Conservation (phyloP, 2,329 filamentous ascomycete species). For the Rhynchosporium secalis region DNA sequence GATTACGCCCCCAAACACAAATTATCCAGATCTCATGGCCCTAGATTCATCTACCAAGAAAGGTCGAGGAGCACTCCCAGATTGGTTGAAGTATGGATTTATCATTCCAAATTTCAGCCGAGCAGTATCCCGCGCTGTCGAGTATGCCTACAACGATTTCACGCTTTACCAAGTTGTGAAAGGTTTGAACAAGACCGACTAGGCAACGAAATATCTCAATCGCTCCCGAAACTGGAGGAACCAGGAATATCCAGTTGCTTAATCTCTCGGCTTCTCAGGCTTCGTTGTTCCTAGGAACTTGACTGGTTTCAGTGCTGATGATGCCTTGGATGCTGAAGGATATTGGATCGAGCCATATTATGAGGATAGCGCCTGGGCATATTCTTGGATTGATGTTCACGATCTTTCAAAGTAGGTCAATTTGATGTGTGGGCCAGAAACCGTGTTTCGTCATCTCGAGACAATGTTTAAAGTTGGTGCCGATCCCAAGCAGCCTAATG, state of each 20-base stretch:
- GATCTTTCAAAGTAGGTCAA: constrained; percentile 52
- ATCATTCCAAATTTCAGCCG: constrained; percentile 63
- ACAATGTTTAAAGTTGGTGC: constrained; percentile 51
- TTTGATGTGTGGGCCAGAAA: constrained; percentile 48
- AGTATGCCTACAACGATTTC: constrained; percentile 71
- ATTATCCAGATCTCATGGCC: constrained; percentile 54
- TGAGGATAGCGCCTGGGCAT: constrained; percentile 52
- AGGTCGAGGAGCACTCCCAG: constrained; percentile 66
- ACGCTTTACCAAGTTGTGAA: constrained; percentile 57
- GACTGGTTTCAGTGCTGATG: constrained; percentile 47
- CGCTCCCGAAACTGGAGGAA: constrained; percentile 70
- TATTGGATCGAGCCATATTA: constrained; percentile 56
- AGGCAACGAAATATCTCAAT: constrained; percentile 59
- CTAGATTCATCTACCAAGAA: constrained; percentile 63
- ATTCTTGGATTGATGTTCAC: constrained; percentile 55
- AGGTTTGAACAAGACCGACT: constrained; percentile 52
- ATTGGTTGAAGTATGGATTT: constrained; percentile 65
- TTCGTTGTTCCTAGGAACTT: constrained; percentile 64
- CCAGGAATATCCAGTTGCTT: constrained; percentile 64
- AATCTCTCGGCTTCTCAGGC: constrained; percentile 60
- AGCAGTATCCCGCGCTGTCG: constrained; percentile 63
- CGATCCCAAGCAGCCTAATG: constrained; percentile 45
- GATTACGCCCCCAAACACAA: constrained; percentile 57
- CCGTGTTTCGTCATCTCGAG: constrained; percentile 51
- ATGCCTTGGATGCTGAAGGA: constrained; percentile 50